phyloP scores from a whole-genome alignment of 805 yeast genomes.

The Kregervanrija fluxuum region DNA sequence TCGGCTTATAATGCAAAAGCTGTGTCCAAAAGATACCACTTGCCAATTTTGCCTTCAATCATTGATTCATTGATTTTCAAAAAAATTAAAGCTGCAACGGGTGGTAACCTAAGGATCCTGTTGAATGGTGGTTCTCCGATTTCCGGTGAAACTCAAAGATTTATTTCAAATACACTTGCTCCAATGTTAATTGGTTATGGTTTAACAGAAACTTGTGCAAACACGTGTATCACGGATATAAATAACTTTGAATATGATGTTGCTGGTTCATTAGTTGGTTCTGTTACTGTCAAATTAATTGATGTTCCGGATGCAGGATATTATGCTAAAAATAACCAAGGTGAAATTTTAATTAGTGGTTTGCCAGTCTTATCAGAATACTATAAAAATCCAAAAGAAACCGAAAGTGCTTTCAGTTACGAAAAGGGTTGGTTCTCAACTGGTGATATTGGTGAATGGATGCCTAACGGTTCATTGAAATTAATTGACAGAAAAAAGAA shows the following conservation, averaged over 20 bases:
- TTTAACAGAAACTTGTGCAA: constrained; percentile 93
- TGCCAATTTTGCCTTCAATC: constrained; percentile 71
- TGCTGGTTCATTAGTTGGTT: constrained; percentile 77
- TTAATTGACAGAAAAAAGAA: constrained; percentile 94
- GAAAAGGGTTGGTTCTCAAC: constrained; percentile 93
- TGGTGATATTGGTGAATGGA: constrained; percentile 96
- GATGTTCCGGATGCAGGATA: constrained; percentile 92
- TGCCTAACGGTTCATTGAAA: constrained; percentile 66
- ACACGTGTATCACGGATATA: constrained; percentile 64
- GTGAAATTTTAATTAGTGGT: constrained; percentile 83
- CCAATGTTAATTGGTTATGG: constrained; percentile 95
- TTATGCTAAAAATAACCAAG: constrained; percentile 83
- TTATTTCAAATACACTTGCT: constrained; percentile 66
- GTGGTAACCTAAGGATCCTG: constrained; percentile 69
- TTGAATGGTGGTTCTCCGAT: constrained; percentile 94
- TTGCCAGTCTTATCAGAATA: constrained; percentile 67
- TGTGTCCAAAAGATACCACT: constrained; percentile 51
- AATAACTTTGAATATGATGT: constrained; percentile 61
- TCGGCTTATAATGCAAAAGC: constrained; percentile 69
- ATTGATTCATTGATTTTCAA: constrained; percentile 75
- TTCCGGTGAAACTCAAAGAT: constrained; percentile 72
- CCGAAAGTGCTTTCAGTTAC: constrained; percentile 58
- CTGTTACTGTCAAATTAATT: constrained; percentile 79
- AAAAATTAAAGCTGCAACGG: constrained; percentile 88
- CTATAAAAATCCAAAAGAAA: constrained; percentile 78